phyloP scores from a whole-genome alignment of 805 yeast genomes.

The Hanseniaspora clermontiae region DNA sequence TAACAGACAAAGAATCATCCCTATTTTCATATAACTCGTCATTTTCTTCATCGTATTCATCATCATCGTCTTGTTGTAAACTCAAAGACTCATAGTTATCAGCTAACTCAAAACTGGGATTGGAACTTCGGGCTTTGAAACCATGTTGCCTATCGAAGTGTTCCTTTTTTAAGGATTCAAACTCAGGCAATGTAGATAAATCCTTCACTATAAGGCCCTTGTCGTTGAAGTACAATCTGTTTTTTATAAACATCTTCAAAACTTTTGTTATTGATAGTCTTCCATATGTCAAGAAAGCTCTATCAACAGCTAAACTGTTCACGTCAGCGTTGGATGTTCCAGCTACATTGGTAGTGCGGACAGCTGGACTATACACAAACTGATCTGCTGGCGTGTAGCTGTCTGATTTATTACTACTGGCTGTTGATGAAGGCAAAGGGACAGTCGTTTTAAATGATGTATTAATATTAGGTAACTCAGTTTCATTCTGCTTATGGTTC shows the following conservation, averaged over 20 bases:
- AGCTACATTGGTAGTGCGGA: not conserved
- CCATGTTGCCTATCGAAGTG: constrained; percentile 6
- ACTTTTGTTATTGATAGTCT: constrained; percentile 6
- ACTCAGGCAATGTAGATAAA: constrained; percentile 9
- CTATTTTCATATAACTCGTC: not conserved
- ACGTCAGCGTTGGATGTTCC: not conserved
- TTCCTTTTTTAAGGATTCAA: not conserved
- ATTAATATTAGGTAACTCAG: not conserved
- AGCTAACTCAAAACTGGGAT: not conserved
- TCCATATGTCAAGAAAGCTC: not conserved
- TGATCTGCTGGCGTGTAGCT: constrained; percentile 1
- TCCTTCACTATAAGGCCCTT: constrained; percentile 10
- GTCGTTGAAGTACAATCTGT: constrained; percentile 9
- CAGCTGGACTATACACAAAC: not conserved
- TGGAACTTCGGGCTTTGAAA: not conserved
- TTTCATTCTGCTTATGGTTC: not conserved
- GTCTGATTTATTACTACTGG: not conserved
- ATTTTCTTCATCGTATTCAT: constrained; percentile 4
- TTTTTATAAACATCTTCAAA: constrained; percentile 11
- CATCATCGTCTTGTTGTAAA: constrained; percentile 3
- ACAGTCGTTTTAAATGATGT: not conserved
- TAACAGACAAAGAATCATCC: constrained; percentile 25
- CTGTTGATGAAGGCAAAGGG: not conserved
- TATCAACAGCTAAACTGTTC: not conserved
- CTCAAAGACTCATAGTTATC: not conserved